phyloP scores from a whole-genome alignment of 2,329 filamentous ascomycete species.

The Curvularia verruculosa region DNA sequence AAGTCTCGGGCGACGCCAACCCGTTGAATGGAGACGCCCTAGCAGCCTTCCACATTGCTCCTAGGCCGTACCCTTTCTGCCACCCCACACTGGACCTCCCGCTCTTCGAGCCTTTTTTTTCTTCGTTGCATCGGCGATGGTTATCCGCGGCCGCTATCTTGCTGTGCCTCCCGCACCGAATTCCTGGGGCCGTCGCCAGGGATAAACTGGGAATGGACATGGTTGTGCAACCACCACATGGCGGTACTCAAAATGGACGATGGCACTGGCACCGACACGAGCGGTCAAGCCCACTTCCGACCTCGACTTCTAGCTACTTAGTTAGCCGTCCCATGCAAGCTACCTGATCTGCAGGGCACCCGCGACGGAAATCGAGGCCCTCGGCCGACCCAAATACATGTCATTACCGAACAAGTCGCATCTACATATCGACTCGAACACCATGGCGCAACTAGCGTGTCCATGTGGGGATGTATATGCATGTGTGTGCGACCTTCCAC shows the following conservation, averaged over 20 bases:
- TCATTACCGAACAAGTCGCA: neutral
- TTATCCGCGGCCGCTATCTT: constrained; percentile 6
- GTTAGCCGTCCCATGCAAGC: constrained; percentile 1
- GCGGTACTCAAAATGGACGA: neutral
- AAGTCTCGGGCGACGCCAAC: constrained; percentile 24
- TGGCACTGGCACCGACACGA: neutral
- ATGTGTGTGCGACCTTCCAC: neutral
- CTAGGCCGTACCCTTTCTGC: neutral
- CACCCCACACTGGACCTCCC: constrained; percentile 13
- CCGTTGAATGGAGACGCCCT: constrained; percentile 10
- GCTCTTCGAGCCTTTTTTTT: constrained; percentile 3
- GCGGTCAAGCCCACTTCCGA: constrained; percentile 2
- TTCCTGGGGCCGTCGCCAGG: neutral
- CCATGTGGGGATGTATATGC: neutral
- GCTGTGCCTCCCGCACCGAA: constrained; percentile 2
- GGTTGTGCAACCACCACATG: neutral
- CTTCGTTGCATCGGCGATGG: constrained; percentile 6
- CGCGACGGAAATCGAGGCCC: constrained; percentile 5
- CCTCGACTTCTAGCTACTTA: neutral
- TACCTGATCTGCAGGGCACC: constrained; percentile 10
- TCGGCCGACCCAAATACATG: neutral
- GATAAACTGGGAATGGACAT: neutral
- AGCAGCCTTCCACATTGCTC: constrained; percentile 18
- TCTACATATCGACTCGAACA: neutral
- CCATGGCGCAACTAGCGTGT: neutral